These are phyloP conservation scores for Sphagnum contortum DNA, from an alignment of 225 moss, liverwort and hornwort species.

Conservation along the genomic window DNA sequence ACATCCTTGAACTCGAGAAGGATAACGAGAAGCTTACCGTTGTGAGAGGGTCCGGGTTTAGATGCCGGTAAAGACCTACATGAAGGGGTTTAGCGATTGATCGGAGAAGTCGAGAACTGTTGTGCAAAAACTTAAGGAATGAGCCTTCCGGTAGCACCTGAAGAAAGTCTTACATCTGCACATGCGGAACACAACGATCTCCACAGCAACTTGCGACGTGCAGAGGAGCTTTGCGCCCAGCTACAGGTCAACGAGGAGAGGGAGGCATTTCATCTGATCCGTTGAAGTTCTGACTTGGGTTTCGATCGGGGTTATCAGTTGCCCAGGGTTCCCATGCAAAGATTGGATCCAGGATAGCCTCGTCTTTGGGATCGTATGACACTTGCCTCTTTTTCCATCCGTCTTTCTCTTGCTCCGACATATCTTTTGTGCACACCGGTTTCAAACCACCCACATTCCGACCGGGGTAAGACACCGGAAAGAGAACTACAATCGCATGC, in stretches of 20 bases:
- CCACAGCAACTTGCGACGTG: slow-evolving; percentile 33
- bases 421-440: no score
- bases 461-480: no score
- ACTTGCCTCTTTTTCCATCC: no score
- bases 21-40: slow-evolving; percentile 23
- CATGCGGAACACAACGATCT: slow-evolving; percentile 29
- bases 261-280: no score
- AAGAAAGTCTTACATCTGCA: slow-evolving; percentile 22
- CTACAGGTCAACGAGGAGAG: slow-evolving; percentile 20
- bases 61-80: slow-evolving; percentile 37
- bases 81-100: slow-evolving; percentile 20
- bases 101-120: slow-evolving; percentile 41
- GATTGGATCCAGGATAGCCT: no score
- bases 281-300: no score
- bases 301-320: no score
- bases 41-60: slow-evolving; percentile 13
- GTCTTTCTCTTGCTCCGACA: no score
- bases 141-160: slow-evolving; percentile 33
- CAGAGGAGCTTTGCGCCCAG: slow-evolving; percentile 22
- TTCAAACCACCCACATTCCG: no score
- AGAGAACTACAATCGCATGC: no score
- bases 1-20: slow-evolving; percentile 14
- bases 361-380: no score
- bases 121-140: slow-evolving; percentile 34
- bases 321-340: no score